Percentiles rank a stretch among this genome's conserved stretches.
Evolutionary conservation across 116 monocot species (phyloP).

Genomic region (Cymodocea nodosa): DNA sequence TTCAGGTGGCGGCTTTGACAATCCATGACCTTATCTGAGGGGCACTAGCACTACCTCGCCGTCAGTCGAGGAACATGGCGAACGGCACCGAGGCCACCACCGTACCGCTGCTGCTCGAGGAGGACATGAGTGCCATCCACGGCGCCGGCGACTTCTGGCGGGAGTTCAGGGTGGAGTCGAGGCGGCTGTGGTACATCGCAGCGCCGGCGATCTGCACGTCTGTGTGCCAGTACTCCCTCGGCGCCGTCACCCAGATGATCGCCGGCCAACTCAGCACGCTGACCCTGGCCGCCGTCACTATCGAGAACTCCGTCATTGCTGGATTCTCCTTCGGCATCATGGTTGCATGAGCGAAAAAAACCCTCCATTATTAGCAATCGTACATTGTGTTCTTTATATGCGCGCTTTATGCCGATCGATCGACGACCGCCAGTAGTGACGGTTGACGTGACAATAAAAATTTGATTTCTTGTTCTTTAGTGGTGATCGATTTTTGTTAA

Average conservation of each 20-base stretch:
- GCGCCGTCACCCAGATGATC: slow-evolving; percentile 48
- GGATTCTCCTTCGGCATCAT: slow-evolving; percentile 8
- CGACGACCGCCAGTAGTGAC: too few relatives aligned
- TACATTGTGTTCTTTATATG: too few relatives aligned
- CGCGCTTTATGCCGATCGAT: too few relatives aligned
- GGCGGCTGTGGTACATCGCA: slow-evolving; percentile 47
- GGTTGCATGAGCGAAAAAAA: background rate
- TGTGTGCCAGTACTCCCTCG: slow-evolving; percentile 41
- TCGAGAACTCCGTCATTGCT: slow-evolving; percentile 7
- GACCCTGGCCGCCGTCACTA: slow-evolving; percentile 53
- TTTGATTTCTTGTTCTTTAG: too few relatives aligned
- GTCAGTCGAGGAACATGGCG: too few relatives aligned
- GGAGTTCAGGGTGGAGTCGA: slow-evolving; percentile 21
- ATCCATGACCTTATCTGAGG: too few relatives aligned
- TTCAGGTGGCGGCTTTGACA: too few relatives aligned
- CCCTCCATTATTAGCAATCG: too few relatives aligned
- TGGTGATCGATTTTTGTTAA: slow-evolving; percentile 11
- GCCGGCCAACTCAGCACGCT: slow-evolving; percentile 62
- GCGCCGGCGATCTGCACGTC: slow-evolving; percentile 55
- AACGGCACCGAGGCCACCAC: too few relatives aligned
- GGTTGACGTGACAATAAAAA: too few relatives aligned
- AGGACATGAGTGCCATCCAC: background rate
- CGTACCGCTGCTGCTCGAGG: background rate
- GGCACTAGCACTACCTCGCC: too few relatives aligned
- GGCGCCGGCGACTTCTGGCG: background rate